These are phyloP conservation scores for Globisporangium irregulare DNA, from an alignment of 352 stramenopile species.

Conservation along the genomic window DNA sequence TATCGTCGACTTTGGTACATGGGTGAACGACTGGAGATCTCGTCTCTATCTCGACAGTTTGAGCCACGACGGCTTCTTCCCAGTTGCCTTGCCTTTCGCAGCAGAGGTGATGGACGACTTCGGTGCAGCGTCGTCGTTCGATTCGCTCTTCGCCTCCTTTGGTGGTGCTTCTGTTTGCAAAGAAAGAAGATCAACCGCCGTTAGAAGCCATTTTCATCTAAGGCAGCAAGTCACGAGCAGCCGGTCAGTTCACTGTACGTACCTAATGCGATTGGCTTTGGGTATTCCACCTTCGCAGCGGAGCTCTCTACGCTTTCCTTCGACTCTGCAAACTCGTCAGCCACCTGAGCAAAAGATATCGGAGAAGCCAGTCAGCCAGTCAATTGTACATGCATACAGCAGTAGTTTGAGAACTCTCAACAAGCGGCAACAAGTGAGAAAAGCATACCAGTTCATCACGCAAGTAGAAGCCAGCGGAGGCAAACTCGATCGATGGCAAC, in stretches of 20 bases:
- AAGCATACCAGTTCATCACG: constrained; percentile 46
- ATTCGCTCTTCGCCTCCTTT: constrained; percentile 16
- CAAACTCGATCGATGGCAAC: constrained; percentile 17
- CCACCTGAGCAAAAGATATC: constrained; percentile 20
- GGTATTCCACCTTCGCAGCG: constrained; percentile 32
- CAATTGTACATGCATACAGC: not conserved
- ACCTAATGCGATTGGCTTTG: constrained; percentile 38
- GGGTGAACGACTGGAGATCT: not conserved
- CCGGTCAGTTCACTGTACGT: not conserved
- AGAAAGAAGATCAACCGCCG: not conserved
- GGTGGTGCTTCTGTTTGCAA: constrained; percentile 10
- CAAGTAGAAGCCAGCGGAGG: constrained; percentile 50
- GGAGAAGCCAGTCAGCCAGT: not conserved
- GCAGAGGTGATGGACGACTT: constrained; percentile 26
- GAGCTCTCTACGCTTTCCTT: constrained; percentile 31
- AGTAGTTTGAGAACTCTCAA: not conserved
- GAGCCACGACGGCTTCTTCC: constrained; percentile 74
- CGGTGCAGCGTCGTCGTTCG: constrained; percentile 24
- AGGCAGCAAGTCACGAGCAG: not conserved
- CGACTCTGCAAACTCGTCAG: constrained; percentile 31
- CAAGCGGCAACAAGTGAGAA: not conserved
- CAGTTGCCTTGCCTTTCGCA: constrained; percentile 26
- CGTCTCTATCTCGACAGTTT: constrained; percentile 43
- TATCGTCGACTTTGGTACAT: not conserved
- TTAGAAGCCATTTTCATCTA: not conserved